A percentile compares a stretch with the other conserved stretches of the same genome.
Evolutionary conservation across 371 early-diverging fungal genomes (phyloP).

Genomic region (Mucor racemosus): DNA sequence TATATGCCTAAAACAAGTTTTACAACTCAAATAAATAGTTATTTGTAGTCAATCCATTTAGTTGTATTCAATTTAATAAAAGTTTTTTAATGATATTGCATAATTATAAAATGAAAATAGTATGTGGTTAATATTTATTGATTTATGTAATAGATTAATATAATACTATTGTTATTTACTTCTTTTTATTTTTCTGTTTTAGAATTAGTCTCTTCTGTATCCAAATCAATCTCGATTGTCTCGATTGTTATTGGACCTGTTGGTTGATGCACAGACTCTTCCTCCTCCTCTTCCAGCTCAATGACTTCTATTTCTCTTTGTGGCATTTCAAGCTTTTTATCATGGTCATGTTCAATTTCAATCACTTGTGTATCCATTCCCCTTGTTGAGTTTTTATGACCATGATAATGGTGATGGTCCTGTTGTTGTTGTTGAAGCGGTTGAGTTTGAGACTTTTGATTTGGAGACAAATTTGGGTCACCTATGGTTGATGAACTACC

Average conservation of each 20-base stretch:
- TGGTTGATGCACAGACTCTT: neutral
- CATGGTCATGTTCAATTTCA: neutral
- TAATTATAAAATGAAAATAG: too few relatives aligned
- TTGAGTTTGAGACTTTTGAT: neutral
- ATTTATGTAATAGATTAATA: too few relatives aligned
- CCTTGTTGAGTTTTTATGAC: neutral
- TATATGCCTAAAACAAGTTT: too few relatives aligned
- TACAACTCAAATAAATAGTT: too few relatives aligned
- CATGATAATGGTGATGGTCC: neutral
- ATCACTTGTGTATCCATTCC: neutral
- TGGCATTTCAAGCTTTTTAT: neutral
- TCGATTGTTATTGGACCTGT: neutral
- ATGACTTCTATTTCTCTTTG: neutral
- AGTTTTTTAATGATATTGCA: too few relatives aligned
- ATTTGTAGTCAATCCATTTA: too few relatives aligned
- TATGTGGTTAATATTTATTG: too few relatives aligned
- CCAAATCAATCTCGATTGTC: neutral
- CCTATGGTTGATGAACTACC: constrained; percentile 2
- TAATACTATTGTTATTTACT: neutral
- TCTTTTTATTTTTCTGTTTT: neutral
- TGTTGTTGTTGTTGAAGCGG: neutral
- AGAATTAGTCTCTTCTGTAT: neutral
- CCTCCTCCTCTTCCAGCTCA: constrained; percentile 1
- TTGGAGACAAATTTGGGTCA: neutral
- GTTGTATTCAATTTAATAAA: too few relatives aligned